Evolutionary conservation across 805 yeast species (phyloP).

Genomic region (Spathaspora passalidarum): DNA sequence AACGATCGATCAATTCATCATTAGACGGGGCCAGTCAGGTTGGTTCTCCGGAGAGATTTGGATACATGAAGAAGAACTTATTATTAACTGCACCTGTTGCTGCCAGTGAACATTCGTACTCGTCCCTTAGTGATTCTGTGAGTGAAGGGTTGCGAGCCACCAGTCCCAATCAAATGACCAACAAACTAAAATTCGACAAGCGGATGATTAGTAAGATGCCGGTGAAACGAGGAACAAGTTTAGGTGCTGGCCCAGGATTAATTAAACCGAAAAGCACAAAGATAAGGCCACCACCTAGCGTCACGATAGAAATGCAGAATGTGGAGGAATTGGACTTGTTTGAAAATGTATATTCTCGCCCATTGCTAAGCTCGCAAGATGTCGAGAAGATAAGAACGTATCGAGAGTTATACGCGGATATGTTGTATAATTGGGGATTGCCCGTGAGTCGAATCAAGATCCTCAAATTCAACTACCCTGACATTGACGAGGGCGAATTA

Average conservation of each 20-base stretch:
- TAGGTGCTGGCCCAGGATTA: not conserved
- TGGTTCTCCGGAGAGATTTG: constrained; percentile 11
- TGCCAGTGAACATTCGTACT: constrained; percentile 6
- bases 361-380: constrained; percentile 40
- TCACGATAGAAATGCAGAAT: constrained; percentile 48
- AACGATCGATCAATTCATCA: constrained; percentile 10
- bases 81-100: not conserved
- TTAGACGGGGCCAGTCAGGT: constrained; percentile 5
- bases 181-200: not conserved
- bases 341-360: constrained; percentile 39
- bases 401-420: constrained; percentile 71
- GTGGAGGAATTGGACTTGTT: constrained; percentile 40
- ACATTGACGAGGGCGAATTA: constrained; percentile 7
- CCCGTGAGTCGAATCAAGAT: constrained; percentile 78
- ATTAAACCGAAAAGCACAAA: not conserved
- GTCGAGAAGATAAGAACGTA: constrained; percentile 35
- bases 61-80: constrained; percentile 8
- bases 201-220: not conserved
- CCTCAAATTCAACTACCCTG: constrained; percentile 60
- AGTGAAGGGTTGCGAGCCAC: constrained; percentile 1
- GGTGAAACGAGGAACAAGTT: not conserved
- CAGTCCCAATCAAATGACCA: constrained; percentile 1
- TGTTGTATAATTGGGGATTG: constrained; percentile 80
- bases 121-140: constrained; percentile 7
- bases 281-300: constrained; percentile 20